Evolutionary conservation across 352 stramenopile genomes (phyloP), one percentile per base, ranked within the genome.

Genomic region (Pythium guiyangense): DNA sequence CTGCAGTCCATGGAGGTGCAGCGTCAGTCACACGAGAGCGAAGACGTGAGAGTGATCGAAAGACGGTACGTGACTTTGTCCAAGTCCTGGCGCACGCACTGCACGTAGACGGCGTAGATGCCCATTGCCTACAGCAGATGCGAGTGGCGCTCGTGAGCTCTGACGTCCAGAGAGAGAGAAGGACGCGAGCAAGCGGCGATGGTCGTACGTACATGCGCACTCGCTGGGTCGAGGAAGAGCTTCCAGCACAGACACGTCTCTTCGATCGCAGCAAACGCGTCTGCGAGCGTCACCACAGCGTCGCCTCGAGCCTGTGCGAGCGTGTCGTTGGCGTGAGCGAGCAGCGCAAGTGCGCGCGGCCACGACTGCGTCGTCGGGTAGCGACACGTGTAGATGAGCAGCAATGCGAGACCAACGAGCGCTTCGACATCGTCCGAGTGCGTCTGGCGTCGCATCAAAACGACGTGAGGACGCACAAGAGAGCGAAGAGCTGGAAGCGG

Each of bases 351-450:
- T 3, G 73, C 73, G 12, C 75, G 74, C 1, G 53, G 10, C 74
- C 75, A 90, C 40, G 77, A 78, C 49, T 84, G 65, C 47, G 76
- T 77, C 26, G 52, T 60, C 2, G 80, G 80, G 54, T 91, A 91
- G 4, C 67, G 74, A 52, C 80, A 89, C 8, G 80, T 75, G 20
- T 74, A 76, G 27, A 77, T 63, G 37, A 91, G 70, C 18, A 89
- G 52, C 25, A 74, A 59, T n/a, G 74, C 78, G 9, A 91, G 60
- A 1, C 78, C 70, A 22, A 71, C 63, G 20, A 89, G 66, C 3
- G 60, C 52, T 60, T 78, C 63, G 6, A 71, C 40, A 40, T 88
- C 70, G 2, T 72, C 12, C 6, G 78, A 66, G 3, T 35, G 53
- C 2, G 79, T 8, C 73, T 85, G n/a, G n/a, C 26, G 37, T 17